Base-by-base conservation (phyloP, 257 asterid genomes). In the Prunella vulgaris region DNA sequence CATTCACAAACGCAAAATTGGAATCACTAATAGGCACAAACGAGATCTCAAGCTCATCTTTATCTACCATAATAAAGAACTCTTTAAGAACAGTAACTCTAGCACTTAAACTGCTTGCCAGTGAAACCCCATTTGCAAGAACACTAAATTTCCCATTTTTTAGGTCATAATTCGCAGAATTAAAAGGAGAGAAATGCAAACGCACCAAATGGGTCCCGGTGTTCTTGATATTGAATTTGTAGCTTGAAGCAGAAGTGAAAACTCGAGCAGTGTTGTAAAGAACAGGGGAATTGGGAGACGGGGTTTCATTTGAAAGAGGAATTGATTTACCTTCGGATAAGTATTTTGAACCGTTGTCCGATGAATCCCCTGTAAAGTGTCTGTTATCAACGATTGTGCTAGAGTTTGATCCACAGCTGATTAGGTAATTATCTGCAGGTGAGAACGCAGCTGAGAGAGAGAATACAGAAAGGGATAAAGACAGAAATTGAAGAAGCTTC, bases 201-300 rank as follows among this genome's bases (percentile, higher is more conserved):
- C 97, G 96, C 27, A 87, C 68, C 20, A 88, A 80, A 68, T 91
- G 97, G 71, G 86, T 85, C 63, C 96, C 96, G 10, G 64, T 0
- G 42, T 72, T 81, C 78, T 77, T 84, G 78, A 91, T 80, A 0
- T 20, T 53, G 18, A 91, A 87, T 1, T 48, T 60, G 40, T 87
- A 91, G 56, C 57, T 81, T 14, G 90, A 85, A 61, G 75, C 59
- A 32, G 80, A 56, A 48, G 77, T 81, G 85, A 91, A 91, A 70
- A 85, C 80, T 66, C 97, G 80, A 38, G 93, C 91, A 53, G 91
- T 64, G 24, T 5, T 33, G 76, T 91, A 79, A 58, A 88, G 80
- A 5, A 56, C 20, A 58, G 86, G 68, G 6, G 82, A 74, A 70
- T 72, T 78, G 3, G 86, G 75, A 74, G 76, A 44, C 4, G 79